Base-by-base conservation (phyloP, 331 rosid genomes). In the Quercus lobata region DNA sequence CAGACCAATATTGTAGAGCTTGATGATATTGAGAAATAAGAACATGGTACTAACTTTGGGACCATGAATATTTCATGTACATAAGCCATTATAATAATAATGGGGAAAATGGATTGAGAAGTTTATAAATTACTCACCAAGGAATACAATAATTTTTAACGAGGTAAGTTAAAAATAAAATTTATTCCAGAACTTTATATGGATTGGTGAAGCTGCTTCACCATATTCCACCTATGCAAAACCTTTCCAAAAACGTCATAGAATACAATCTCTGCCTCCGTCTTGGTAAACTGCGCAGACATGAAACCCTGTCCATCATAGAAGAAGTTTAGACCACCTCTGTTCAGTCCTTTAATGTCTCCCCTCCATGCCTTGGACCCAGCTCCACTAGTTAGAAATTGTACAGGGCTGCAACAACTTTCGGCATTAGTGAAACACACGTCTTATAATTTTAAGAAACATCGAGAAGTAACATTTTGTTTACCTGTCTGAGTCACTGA, bases 321-420 rank as follows among this genome's bases (percentile, higher is more conserved):
- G 87, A 84, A 91, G 85, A 92, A 91, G 7, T 88, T 85, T 57
- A 92, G 46, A 34, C 68, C 96, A 69, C 46, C 72, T 61, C 44
- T 46, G 56, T 86, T 81, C 22, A 6, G 62, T 17, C 7, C 66
- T 53, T 82, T 72, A 4, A 78, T 17, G 78, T 90, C 92, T 79
- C 97, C 94, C 66, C 92, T 86, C 96, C 97, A 92, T 12, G 97
- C 96, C 87, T 92, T 92, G n/a, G 97, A 92, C 14, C 97, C 97
- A 55, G 90, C 97, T 10, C 97, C 94, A 17, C 96, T 92, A 10
- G 91, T 86, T 37, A 90, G 76, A 78, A 90, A 88, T 12, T 88
- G 88, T 57, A 89, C 69, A 12, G 81, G 88, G 84, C 97, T 92
- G 93, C 89, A 83, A 57, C 78, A 76, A 72, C 2, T 41, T 80